Evolutionary conservation across 2,329 filamentous ascomycete genomes (phyloP).

Genomic region (Fusarium aywerte): DNA sequence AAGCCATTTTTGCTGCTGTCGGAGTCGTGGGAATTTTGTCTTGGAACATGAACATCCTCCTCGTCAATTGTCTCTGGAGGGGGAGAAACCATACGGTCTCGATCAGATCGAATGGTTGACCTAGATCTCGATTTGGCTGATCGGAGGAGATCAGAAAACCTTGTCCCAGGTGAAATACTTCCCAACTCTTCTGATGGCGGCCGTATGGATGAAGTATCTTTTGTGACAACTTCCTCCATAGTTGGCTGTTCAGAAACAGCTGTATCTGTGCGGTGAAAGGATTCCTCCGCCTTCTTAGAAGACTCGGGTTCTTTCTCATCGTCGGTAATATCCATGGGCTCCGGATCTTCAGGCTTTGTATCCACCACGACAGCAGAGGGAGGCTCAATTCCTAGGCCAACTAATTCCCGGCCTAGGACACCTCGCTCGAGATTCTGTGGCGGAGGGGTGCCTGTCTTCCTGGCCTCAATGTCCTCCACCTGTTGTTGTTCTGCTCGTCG

Average conservation of each 20-base stretch:
- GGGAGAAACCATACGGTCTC: slow-evolving; percentile 53
- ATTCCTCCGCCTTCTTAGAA: slow-evolving; percentile 41
- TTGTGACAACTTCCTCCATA: slow-evolving; percentile 41
- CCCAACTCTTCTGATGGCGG: slow-evolving; percentile 41
- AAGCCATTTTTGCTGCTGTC: slow-evolving; percentile 59
- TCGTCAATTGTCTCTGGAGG: slow-evolving; percentile 57
- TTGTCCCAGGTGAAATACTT: slow-evolving; percentile 41
- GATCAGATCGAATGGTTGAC: slow-evolving; percentile 58
- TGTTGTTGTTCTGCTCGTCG: slow-evolving; percentile 74
- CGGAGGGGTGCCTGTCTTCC: slow-evolving; percentile 61
- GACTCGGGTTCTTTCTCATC: slow-evolving; percentile 28
- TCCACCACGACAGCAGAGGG: slow-evolving; percentile 67
- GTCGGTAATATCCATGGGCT: slow-evolving; percentile 42
- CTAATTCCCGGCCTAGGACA: slow-evolving; percentile 67
- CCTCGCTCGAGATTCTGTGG: slow-evolving; percentile 69
- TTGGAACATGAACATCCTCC: slow-evolving; percentile 60
- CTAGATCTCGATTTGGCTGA: slow-evolving; percentile 62
- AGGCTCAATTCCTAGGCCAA: slow-evolving; percentile 67
- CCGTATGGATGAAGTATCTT: slow-evolving; percentile 35
- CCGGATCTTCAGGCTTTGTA: slow-evolving; percentile 55
- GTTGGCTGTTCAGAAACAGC: slow-evolving; percentile 38
- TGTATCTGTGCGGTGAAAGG: slow-evolving; percentile 49
- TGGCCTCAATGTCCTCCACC: slow-evolving; percentile 66
- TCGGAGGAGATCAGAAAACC: slow-evolving; percentile 55
- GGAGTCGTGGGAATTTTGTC: slow-evolving; percentile 67